Conservation (phyloP, 148 eudicot genomes). For the Amaranthus hypochondriacus region DNA sequence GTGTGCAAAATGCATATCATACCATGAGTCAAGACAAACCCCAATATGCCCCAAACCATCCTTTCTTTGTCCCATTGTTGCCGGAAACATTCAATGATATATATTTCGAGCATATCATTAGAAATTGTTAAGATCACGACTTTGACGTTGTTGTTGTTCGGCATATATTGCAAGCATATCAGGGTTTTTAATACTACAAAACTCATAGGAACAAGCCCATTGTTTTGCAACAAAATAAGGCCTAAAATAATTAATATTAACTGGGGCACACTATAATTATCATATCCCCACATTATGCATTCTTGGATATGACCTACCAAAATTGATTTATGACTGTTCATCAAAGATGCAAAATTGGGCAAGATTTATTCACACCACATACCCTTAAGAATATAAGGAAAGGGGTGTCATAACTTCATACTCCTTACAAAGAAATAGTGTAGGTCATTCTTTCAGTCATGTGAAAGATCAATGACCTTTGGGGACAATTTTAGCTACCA, state of each 20-base stretch:
- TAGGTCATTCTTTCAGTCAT: constrained; percentile 25
- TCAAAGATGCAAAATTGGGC: constrained; percentile 24
- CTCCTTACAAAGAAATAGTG: background rate
- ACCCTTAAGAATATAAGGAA: background rate
- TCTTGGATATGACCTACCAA: constrained; percentile 13
- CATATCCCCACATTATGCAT: constrained; percentile 3
- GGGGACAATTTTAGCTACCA: constrained; percentile 23
- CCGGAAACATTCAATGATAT: too few relatives aligned
- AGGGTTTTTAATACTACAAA: too few relatives aligned
- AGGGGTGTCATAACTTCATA: constrained; percentile 2
- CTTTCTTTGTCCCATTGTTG: too few relatives aligned
- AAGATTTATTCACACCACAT: constrained; percentile 13
- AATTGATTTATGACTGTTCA: constrained; percentile 13
- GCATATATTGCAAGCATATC: too few relatives aligned
- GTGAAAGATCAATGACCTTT: constrained; percentile 35
- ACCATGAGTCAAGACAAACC: too few relatives aligned
- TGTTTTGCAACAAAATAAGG: background rate
- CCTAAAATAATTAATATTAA: constrained; percentile 6
- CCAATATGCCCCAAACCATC: too few relatives aligned
- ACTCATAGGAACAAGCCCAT: background rate
- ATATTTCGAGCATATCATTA: too few relatives aligned
- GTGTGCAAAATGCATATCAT: too few relatives aligned
- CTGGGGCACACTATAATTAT: constrained; percentile 14
- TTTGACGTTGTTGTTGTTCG: too few relatives aligned
- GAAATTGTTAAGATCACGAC: too few relatives aligned